Conservation (phyloP, 176 grass and related monocot genomes). For the Melocanna baccifera region DNA sequence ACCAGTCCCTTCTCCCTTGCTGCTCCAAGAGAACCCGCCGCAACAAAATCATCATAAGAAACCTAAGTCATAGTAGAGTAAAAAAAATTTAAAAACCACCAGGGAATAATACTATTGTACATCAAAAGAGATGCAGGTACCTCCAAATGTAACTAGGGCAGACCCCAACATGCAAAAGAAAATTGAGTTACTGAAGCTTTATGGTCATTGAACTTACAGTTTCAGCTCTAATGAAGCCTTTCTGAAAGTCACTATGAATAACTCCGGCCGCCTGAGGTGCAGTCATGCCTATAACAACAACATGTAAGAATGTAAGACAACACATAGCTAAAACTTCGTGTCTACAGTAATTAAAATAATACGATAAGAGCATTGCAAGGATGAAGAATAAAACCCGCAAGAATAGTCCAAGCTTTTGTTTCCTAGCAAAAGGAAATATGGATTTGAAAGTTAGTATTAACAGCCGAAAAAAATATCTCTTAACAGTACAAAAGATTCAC, state of each 20-base stretch:
- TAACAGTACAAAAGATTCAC: constrained; percentile 44
- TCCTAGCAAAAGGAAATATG: constrained; percentile 48
- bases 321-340: neutral
- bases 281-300: constrained; percentile 67
- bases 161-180: neutral
- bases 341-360: neutral
- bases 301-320: neutral
- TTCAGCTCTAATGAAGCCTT: constrained; percentile 99
- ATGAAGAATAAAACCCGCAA: constrained; percentile 63
- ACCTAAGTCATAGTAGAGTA: constrained; percentile 46
- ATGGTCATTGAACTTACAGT: constrained; percentile 57
- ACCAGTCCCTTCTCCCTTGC: constrained; percentile 95
- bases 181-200: neutral
- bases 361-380: neutral
- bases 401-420: constrained; percentile 98
- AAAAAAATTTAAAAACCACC: too few species aligned
- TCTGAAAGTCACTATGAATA: constrained; percentile 99
- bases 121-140: neutral
- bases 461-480: neutral
- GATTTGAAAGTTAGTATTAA: constrained; percentile 22
- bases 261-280: constrained; percentile 97
- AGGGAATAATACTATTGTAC: neutral
- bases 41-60: constrained; percentile 83
- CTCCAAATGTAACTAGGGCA: neutral
- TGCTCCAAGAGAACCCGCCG: constrained; percentile 71